These are phyloP conservation scores for Backusella morwellensis DNA, from an alignment of 192 early-diverging fungal species.

Conservation along the genomic window DNA sequence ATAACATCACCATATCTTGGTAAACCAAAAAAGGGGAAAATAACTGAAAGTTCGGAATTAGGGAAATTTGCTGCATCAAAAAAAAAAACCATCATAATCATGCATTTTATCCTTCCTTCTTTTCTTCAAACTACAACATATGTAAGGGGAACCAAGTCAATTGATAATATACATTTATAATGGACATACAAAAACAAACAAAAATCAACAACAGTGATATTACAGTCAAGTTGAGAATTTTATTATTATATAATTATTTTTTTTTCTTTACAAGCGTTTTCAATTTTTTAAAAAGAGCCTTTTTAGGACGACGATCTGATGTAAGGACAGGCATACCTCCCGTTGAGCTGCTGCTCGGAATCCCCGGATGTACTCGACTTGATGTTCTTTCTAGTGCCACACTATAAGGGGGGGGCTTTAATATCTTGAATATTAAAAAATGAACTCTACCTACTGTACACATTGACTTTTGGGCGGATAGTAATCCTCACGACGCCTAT, in stretches of 20 bases:
- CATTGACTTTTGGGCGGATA: neutral
- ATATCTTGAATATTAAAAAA: neutral
- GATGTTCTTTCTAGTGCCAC: neutral
- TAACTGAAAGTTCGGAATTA: too few relatives aligned
- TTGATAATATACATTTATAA: neutral
- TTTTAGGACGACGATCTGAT: neutral
- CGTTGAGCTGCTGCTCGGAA: neutral
- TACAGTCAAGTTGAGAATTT: neutral
- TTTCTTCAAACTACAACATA: neutral
- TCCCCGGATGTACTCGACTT: neutral
- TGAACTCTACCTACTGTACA: neutral
- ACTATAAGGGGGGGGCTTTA: neutral
- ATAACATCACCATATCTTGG: too few relatives aligned
- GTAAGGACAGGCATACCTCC: neutral
- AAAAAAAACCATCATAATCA: too few relatives aligned
- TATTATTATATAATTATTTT: neutral
- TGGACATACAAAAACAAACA: neutral
- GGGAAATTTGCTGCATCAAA: too few relatives aligned
- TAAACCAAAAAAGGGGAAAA: too few relatives aligned
- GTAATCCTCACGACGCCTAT: slow-evolving; percentile 1
- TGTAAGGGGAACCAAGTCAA: neutral
- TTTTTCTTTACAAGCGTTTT: slow-evolving; percentile 2
- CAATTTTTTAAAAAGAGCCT: neutral
- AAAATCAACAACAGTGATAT: neutral
- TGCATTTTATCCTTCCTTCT: too few relatives aligned